A percentile compares a stretch with the other conserved stretches of the same genome.
Conservation (phyloP, 2,329 filamentous ascomycete genomes). For the Penicillium brasilianum region DNA sequence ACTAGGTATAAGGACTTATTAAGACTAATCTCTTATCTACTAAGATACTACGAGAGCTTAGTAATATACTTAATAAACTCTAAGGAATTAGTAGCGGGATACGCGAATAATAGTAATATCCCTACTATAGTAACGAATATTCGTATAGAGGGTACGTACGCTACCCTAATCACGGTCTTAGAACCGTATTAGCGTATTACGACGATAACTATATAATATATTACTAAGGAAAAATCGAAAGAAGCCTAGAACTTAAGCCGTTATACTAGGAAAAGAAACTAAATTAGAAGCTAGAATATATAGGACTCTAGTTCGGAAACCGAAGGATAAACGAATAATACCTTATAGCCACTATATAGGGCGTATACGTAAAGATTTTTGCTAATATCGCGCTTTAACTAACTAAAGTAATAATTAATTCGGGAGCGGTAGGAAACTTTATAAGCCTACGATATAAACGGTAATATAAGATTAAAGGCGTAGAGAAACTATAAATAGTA, state of each 20-base stretch:
- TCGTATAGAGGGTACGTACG: neutral
- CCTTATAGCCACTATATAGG: neutral
- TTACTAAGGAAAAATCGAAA: neutral
- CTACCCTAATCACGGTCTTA: neutral
- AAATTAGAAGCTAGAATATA: neutral
- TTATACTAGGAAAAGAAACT: neutral
- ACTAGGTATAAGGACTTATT: too few relatives aligned
- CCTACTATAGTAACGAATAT: too few relatives aligned
- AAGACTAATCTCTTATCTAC: too few relatives aligned
- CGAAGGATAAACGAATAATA: neutral
- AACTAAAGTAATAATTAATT: conserved; percentile 2
- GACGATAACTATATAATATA: neutral
- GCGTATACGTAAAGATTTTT: neutral
- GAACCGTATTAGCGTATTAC: neutral
- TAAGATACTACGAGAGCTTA: too few relatives aligned
- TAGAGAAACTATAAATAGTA: neutral
- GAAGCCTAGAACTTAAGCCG: neutral
- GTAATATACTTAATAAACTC: neutral
- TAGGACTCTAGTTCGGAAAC: neutral
- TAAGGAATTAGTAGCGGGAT: too few relatives aligned
- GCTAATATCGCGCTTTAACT: neutral
- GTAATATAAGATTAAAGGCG: neutral
- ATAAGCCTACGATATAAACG: neutral
- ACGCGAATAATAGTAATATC: too few relatives aligned
- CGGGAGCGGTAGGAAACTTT: neutral